phyloP scores from a whole-genome alignment of 2,329 filamentous ascomycete species.

The Ophiobolus disseminans region DNA sequence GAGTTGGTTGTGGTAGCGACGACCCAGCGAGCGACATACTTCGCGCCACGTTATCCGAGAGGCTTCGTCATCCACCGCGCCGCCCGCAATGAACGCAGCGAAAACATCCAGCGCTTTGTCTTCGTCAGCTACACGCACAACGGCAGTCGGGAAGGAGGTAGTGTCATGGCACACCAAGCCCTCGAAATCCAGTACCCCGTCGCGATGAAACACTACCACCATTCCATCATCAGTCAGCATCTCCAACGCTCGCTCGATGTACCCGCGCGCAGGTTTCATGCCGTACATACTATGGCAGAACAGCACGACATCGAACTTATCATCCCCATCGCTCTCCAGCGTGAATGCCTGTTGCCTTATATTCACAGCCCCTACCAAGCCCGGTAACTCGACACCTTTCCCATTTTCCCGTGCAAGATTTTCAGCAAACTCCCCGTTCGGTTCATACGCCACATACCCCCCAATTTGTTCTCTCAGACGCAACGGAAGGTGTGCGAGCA shows the following conservation, averaged over 20 bases:
- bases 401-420: slow-evolving; percentile 47
- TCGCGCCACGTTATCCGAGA: slow-evolving; percentile 57
- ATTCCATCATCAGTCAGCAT: slow-evolving; percentile 58
- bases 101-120: slow-evolving; percentile 60
- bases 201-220: slow-evolving; percentile 65
- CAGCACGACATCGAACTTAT: slow-evolving; percentile 63
- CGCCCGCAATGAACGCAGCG: slow-evolving; percentile 61
- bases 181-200: slow-evolving; percentile 52
- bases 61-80: slow-evolving; percentile 42
- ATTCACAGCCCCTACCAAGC: slow-evolving; percentile 48
- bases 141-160: slow-evolving; percentile 56
- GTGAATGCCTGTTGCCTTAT: slow-evolving; percentile 54
- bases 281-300: slow-evolving; percentile 72
- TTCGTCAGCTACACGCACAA: slow-evolving; percentile 54
- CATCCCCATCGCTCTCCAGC: slow-evolving; percentile 25
- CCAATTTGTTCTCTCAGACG: slow-evolving; percentile 53
- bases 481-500: slow-evolving; percentile 59
- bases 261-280: slow-evolving; percentile 58
- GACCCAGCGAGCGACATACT: slow-evolving; percentile 59
- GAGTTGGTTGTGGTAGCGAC: slow-evolving; percentile 52
- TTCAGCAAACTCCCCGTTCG: slow-evolving; percentile 57
- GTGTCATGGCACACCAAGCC: slow-evolving; percentile 59
- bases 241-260: slow-evolving; percentile 56
- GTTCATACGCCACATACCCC: slow-evolving; percentile 63
- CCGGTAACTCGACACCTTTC: slow-evolving; percentile 50